Evolutionary conservation across 768 basidiomycete species (phyloP).

Genomic region (Russula brevipes): DNA sequence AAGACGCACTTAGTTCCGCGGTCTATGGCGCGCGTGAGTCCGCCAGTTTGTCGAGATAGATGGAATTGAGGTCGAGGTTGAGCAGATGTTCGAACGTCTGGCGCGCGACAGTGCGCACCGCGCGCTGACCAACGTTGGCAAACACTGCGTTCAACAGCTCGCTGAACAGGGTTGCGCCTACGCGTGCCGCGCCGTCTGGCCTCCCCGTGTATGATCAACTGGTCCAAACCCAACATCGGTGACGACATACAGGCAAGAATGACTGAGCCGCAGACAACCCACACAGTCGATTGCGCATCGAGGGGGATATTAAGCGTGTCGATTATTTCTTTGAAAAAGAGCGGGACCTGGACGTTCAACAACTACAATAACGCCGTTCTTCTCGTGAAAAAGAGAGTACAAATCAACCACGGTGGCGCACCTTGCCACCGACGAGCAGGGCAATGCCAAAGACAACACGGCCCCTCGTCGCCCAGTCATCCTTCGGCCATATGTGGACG

Average conservation of each 20-base stretch:
- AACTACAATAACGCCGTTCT: constrained; percentile 44
- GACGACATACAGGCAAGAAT: constrained; percentile 79
- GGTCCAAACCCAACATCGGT: too few relatives aligned
- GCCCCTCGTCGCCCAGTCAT: constrained; percentile 75
- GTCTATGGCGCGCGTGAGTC: constrained; percentile 93
- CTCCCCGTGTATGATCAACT: too few relatives aligned
- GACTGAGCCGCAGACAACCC: constrained; percentile 86
- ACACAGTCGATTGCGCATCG: constrained; percentile 68
- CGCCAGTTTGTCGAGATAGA: constrained; percentile 89
- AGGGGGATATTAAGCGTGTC: constrained; percentile 86
- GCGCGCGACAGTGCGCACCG: constrained; percentile 91
- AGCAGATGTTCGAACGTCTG: constrained; percentile 93
- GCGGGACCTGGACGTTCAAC: constrained; percentile 96
- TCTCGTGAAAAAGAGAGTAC: background rate
- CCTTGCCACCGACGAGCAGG: constrained; percentile 82
- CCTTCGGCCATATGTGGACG: constrained; percentile 87
- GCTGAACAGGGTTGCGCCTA: constrained; percentile 83
- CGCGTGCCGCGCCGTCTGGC: constrained; percentile 83
- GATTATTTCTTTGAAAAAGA: constrained; percentile 88
- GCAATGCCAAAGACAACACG: constrained; percentile 80
- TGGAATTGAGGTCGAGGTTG: constrained; percentile 90
- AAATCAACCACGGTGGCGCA: constrained; percentile 33
- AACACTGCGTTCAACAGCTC: constrained; percentile 95
- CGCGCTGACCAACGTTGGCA: constrained; percentile 90
- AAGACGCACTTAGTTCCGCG: constrained; percentile 82